Evolutionary conservation across 768 basidiomycete species (phyloP).

Genomic region (Brasilioporus rufonigricans): DNA sequence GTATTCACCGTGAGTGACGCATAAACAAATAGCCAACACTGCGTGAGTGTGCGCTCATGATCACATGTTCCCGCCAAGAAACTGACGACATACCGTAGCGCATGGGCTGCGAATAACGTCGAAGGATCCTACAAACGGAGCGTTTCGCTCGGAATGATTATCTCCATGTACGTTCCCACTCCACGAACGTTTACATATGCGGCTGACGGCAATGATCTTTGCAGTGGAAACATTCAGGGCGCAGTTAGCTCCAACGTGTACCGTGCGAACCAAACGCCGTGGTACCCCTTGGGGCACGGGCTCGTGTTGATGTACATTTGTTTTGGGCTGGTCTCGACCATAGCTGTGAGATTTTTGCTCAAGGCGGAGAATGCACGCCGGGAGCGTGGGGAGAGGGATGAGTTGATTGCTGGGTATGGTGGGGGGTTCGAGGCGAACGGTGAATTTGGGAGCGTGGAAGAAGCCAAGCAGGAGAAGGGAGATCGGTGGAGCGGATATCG

Average conservation of each 20-base stretch:
- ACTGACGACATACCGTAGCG: conserved; percentile 26
- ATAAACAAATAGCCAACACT: conserved; percentile 47
- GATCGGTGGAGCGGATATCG: conserved; percentile 76
- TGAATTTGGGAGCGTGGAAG: conserved; percentile 53
- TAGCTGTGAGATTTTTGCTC: conserved; percentile 41
- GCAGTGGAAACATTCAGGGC: conserved; percentile 70
- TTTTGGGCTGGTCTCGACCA: conserved; percentile 53
- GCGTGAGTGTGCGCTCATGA: conserved; percentile 37
- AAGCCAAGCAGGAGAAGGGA: conserved; percentile 68
- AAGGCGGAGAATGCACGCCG: conserved; percentile 62
- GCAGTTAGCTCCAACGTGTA: conserved; percentile 81
- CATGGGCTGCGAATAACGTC: conserved; percentile 66
- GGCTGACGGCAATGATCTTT: not conserved
- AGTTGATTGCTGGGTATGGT: conserved; percentile 48
- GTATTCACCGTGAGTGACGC: not conserved
- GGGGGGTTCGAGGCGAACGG: conserved; percentile 50
- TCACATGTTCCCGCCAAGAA: not conserved
- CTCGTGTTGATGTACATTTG: conserved; percentile 73
- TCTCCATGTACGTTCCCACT: conserved; percentile 48
- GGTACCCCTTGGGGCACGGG: conserved; percentile 61
- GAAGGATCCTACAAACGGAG: conserved; percentile 77
- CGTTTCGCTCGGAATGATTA: conserved; percentile 67
- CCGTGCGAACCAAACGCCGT: conserved; percentile 61
- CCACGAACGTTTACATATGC: not conserved
- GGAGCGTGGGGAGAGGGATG: conserved; percentile 66